These are phyloP conservation scores for Thelonectria rubi DNA, from an alignment of 2,329 filamentous ascomycete genomes.

Conservation along the genomic window DNA sequence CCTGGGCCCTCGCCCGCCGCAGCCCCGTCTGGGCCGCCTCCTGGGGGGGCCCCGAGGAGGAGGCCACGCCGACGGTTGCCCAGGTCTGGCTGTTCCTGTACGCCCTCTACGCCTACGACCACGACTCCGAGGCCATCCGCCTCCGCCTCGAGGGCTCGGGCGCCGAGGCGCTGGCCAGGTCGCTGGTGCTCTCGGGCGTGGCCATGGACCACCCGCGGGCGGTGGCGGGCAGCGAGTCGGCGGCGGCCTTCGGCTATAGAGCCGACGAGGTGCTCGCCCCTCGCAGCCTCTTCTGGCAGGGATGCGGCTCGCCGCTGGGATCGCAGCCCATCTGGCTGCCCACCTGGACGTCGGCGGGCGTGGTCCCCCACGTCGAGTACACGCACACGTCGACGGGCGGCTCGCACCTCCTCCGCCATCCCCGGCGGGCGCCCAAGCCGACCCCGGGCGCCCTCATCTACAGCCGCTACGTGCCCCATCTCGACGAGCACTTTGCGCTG, in stretches of 20 bases:
- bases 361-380: constrained; percentile 49
- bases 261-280: constrained; percentile 52
- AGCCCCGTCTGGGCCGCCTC: constrained; percentile 54
- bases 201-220: constrained; percentile 55
- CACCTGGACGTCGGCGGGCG: constrained; percentile 48
- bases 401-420: constrained; percentile 62
- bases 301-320: constrained; percentile 71
- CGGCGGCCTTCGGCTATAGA: constrained; percentile 44
- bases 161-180: constrained; percentile 35
- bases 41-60: constrained; percentile 56
- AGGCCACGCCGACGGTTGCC: constrained; percentile 50
- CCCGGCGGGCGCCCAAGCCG: constrained; percentile 74
- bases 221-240: constrained; percentile 47
- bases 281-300: constrained; percentile 70
- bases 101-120: constrained; percentile 52
- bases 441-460: constrained; percentile 72
- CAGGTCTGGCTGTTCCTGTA: constrained; percentile 62
- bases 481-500: constrained; percentile 78
- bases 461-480: constrained; percentile 77
- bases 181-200: constrained; percentile 48
- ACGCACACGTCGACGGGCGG: constrained; percentile 45
- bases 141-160: constrained; percentile 34
- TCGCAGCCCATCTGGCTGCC: constrained; percentile 67
- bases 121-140: constrained; percentile 37
- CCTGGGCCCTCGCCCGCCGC: constrained; percentile 60